Base-by-base conservation (phyloP, 2,329 filamentous ascomycete species). In the Aspergillus thermomutatus region DNA sequence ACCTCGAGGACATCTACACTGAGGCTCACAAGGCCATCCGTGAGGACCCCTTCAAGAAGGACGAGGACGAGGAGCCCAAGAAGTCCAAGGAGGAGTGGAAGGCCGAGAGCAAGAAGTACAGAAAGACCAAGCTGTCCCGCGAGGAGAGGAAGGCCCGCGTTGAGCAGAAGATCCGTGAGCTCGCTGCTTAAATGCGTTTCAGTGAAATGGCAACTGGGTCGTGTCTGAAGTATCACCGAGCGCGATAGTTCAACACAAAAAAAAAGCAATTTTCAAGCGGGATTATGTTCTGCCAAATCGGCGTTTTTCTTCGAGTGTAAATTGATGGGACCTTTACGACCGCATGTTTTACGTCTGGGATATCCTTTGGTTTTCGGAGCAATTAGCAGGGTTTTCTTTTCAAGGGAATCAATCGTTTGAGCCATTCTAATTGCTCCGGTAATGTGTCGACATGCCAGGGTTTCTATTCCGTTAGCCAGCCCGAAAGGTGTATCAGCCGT, bases 61-160 rank as follows among this genome's bases (percentile, higher is more conserved):
- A 81, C 68, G 83, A 86, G 64, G 79, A 82, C 46, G 87, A 84
- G 55, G 89, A 77, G 55, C 81, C 89, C 81, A 92, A 96, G 88
- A 97, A 97, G 91, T 83, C 80, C 83, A 97, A 97, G 89, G 93
- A 93, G 64, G 86, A 97, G 83, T 95, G 90, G 90, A 96, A 96
- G 89, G 84, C 84, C 67, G 92, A 96, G 86, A 92, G 90, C 77
- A 86, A 91, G 84, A 96, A 97, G 87, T 91, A 86, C 89, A 86
- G 81, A 78, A 79, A 80, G 70, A 70, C 72, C 72, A 96, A 96
- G 87, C 84, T 92, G 68, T 87, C 85, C 78, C 88, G 87, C 83
- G 92, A 84, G 55, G 82, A 97, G 90, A 91, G 87, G 83, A 81
- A 88, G 77, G 83, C 87, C 79, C 85, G 87, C 69, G 86, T 99